Conservation (phyloP, 2,329 filamentous ascomycete genomes). For the Epicoccum nigrum region DNA sequence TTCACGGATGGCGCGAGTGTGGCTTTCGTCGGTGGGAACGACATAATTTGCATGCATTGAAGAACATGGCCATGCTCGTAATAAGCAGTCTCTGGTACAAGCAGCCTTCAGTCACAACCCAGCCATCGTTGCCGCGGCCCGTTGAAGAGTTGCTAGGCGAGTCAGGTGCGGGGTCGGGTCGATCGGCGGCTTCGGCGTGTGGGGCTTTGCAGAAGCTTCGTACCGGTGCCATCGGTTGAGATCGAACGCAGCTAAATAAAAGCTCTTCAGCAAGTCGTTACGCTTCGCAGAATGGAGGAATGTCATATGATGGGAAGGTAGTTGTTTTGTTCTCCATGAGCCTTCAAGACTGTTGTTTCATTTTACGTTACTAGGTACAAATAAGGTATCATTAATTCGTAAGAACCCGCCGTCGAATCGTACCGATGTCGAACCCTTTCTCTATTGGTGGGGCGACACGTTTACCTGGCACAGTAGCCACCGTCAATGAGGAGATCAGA, state of each 20-base stretch:
- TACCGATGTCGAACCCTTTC: constrained; percentile 17
- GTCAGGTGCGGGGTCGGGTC: constrained; percentile 13
- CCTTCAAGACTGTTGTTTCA: constrained; percentile 22
- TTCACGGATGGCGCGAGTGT: constrained; percentile 26
- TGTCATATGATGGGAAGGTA: background rate
- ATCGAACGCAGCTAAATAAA: constrained; percentile 2
- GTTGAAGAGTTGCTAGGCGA: constrained; percentile 7
- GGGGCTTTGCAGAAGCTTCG: constrained; percentile 10
- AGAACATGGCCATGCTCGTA: background rate
- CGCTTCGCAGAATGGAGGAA: background rate
- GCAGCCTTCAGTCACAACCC: background rate
- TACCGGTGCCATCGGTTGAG: constrained; percentile 6
- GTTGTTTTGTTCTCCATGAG: constrained; percentile 6
- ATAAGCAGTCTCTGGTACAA: background rate
- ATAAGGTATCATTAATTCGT: constrained; percentile 25
- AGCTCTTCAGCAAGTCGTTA: background rate
- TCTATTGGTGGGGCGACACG: constrained; percentile 27
- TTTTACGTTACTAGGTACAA: constrained; percentile 25
- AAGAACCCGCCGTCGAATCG: constrained; percentile 18
- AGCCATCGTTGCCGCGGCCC: constrained; percentile 17
- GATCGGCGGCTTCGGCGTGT: constrained; percentile 6
- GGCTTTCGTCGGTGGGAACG: constrained; percentile 15
- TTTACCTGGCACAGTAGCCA: constrained; percentile 63
- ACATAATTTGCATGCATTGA: constrained; percentile 11
- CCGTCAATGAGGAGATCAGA: constrained; percentile 77